A percentile compares a stretch with the other conserved stretches of the same genome.
These are phyloP conservation scores for Xylaria sp. DNA, from an alignment of 2,329 filamentous ascomycete genomes.

Conservation along the genomic window DNA sequence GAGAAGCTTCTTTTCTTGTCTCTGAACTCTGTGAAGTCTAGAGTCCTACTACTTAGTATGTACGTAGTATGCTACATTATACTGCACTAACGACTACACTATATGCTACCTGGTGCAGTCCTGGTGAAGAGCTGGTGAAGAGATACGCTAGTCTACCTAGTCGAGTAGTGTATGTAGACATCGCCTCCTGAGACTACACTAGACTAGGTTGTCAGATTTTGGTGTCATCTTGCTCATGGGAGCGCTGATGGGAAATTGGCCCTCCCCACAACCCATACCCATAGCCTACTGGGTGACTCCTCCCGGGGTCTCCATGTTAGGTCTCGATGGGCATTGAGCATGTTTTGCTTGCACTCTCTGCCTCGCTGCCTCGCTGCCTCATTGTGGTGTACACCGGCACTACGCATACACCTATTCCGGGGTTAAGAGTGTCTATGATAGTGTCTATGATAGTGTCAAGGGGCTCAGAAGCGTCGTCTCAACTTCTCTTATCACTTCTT, in stretches of 20 bases:
- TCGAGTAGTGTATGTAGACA: neutral
- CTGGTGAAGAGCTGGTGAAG: neutral
- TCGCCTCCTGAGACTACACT: slow-evolving; percentile 33
- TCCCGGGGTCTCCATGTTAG: slow-evolving; percentile 1
- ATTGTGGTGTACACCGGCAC: too few relatives aligned
- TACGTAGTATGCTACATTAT: too few relatives aligned
- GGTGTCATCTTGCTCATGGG: slow-evolving; percentile 11
- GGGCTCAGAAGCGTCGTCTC: neutral
- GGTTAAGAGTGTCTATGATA: neutral
- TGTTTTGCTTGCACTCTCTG: neutral
- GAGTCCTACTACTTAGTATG: too few relatives aligned
- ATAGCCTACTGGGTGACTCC: neutral
- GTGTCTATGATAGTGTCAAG: neutral
- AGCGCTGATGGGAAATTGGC: slow-evolving; percentile 31
- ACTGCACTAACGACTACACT: neutral
- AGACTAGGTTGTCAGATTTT: slow-evolving; percentile 13
- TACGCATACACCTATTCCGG: neutral
- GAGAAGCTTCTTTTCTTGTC: slow-evolving; percentile 35
- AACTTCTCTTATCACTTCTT: neutral
- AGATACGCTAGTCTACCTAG: neutral
- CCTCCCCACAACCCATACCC: slow-evolving; percentile 18
- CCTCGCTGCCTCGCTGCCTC: slow-evolving; percentile 11
- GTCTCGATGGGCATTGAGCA: slow-evolving; percentile 1
- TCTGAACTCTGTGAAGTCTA: neutral
- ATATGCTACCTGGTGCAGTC: neutral